Evolutionary conservation across 768 basidiomycete genomes (phyloP), one percentile per base, ranked within the genome.

Genomic region (Lepiota brunneoincarnata): DNA sequence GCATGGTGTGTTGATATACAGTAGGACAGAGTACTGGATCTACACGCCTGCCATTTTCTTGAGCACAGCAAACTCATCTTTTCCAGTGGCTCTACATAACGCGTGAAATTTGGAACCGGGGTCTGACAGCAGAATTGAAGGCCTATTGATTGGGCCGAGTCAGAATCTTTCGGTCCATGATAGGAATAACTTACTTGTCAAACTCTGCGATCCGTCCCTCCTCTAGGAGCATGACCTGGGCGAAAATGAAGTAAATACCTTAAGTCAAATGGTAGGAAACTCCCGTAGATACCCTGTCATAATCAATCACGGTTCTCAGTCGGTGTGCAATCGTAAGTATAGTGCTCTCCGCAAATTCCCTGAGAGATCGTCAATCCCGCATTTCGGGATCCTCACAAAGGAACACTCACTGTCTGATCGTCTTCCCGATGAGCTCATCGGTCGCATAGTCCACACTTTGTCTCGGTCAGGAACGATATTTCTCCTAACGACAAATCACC

Each of bases 301-400:
- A 93, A 62, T 93, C 89, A 54, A 93, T 90, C 42, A 89, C 86
- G 1, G 87, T 89, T 7, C 86, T 78, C 51, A 90, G 72, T 6
- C 87, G 81, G 69, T 93, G 91, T n/a, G 91, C 91, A 49, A 93
- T 91, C 0, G 91, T 93, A 18, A 93, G 71, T 51, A 93, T 90
- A 0, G 91, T 93, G 63, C 87, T 90, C 3, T 86, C 79, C 3
- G 87, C 83, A 57, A 93, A 93, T 70, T 87, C 86, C 3, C 87
- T 89, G 62, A 6, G 28, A 49, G 28, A 54, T 18, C 1, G 26
- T 48, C 21, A 38, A 35, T 10, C n/a, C 21, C 2, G 11, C 12
- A 20, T 36, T 17, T n/a, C 34, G 23, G 6, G 40, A 17, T 11
- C 15, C 14, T 7, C 7, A 6, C 11, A 26, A 31, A 47, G 23